Evolutionary conservation across 2,329 filamentous ascomycete genomes (phyloP), one percentile per base, ranked within the genome.

Genomic region (Fusarium kyushuense): DNA sequence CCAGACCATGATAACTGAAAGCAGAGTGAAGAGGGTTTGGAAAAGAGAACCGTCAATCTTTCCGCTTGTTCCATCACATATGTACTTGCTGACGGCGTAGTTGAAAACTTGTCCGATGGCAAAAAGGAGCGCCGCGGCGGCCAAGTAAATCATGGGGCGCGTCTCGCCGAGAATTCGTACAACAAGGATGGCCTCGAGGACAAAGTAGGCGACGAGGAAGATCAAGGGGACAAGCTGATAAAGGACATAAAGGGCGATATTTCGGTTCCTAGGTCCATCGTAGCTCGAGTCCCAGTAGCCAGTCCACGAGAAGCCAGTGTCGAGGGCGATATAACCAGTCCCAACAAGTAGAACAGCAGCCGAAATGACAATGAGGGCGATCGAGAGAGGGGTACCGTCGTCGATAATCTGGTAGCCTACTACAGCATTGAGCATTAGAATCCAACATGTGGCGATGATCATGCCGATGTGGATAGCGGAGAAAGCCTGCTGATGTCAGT

Each of bases 31-130:
- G 9, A 98, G 83, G 0, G 94, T 97, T 79, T 97, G 88, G 79
- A 99, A 99, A 1, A 99, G 81, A 8, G 95, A 89, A 49, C 96
- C 96, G 76, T 99, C 95, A 76, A 99, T 96, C 78, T 92, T 94
- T 70, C 94, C 93, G 41, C 84, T 76, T 1, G 94, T 92, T 43
- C 93, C 93, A 23, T 90, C 85, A 84, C 96, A 99, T 64, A 99
- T 93, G 77, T 97, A 91, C 16, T 90, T 87, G 83, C 94, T 98
- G 79, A 97, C 86, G 58, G 94, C 92, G 78, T 97, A 99, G 82
- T 97, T 93, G 86, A 99, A 99, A 69, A 99, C 87, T 77, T 99
- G 96, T 19, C 94, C 95, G 59, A 97, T 87, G 27, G 93, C 94
- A 77, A 99, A 99, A 17, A 97, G 84, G 4, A 98, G 72, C 4